phyloP scores from a whole-genome alignment of 2,329 filamentous ascomycete species.

The Incumbomyces lentus region DNA sequence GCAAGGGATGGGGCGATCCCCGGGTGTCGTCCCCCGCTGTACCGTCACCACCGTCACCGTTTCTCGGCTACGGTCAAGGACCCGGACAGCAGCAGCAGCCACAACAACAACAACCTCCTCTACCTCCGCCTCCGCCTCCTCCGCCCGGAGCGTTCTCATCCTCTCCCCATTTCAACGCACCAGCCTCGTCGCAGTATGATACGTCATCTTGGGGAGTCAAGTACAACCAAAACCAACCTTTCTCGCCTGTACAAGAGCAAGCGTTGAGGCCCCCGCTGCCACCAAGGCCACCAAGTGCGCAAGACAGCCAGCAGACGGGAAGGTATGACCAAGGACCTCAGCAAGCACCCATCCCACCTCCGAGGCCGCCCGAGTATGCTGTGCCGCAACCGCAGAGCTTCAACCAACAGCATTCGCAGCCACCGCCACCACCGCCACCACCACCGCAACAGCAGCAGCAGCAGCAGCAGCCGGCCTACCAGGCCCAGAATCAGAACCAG shows the following conservation, averaged over 20 bases:
- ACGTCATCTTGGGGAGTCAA: conserved; percentile 34
- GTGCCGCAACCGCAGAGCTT: conserved; percentile 20
- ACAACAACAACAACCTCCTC: background rate
- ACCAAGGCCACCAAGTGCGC: conserved; percentile 17
- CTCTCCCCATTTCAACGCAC: conserved; percentile 6
- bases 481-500: conserved; percentile 18
- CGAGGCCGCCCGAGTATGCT: conserved; percentile 31
- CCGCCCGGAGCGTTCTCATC: conserved; percentile 8
- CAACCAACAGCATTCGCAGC: conserved; percentile 13
- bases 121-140: conserved; percentile 12
- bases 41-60: background rate
- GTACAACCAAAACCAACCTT: conserved; percentile 21
- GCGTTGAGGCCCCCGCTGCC: conserved; percentile 17
- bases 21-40: conserved; percentile 6
- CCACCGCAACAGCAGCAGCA: conserved; percentile 18
- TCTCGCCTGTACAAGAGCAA: background rate
- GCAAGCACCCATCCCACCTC: conserved; percentile 29
- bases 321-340: conserved; percentile 9
- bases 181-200: conserved; percentile 20
- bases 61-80: background rate
- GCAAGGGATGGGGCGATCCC: conserved; percentile 19
- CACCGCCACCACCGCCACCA: no score
- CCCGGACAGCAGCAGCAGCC: background rate
- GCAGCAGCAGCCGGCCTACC: conserved; percentile 1
- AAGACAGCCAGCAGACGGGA: conserved; percentile 2